Percentiles rank a stretch among this genome's conserved stretches.
These are phyloP conservation scores for Lentinula aciculospora DNA, from an alignment of 768 basidiomycete species.

Conservation along the genomic window DNA sequence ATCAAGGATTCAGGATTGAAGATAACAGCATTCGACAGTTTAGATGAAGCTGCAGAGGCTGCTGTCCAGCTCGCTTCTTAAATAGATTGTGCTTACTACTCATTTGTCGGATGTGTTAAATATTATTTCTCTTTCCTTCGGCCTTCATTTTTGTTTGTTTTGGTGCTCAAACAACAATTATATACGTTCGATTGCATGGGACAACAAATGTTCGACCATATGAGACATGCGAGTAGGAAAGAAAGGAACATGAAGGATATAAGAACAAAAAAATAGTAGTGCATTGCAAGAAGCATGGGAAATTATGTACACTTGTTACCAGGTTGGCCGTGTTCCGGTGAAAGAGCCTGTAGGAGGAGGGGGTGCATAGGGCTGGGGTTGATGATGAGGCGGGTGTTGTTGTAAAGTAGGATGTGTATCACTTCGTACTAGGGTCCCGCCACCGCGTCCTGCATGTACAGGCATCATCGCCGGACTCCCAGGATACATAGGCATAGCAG, in stretches of 20 bases:
- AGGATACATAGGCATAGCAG: constrained; percentile 47
- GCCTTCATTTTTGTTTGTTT: neutral
- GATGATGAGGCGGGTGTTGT: constrained; percentile 2
- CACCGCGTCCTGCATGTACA: constrained; percentile 27
- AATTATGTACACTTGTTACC: neutral
- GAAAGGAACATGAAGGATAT: constrained; percentile 19
- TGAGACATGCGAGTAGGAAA: constrained; percentile 3
- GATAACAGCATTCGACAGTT: constrained; percentile 88
- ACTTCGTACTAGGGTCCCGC: neutral
- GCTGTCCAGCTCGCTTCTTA: constrained; percentile 69
- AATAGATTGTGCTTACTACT: constrained; percentile 12
- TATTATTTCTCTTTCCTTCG: neutral
- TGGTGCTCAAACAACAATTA: neutral
- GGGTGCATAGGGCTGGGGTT: neutral
- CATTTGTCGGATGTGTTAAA: neutral
- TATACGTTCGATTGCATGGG: neutral
- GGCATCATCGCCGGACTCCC: constrained; percentile 68
- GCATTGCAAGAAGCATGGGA: neutral
- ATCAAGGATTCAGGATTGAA: constrained; percentile 88
- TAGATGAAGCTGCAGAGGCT: constrained; percentile 86
- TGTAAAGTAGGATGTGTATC: neutral
- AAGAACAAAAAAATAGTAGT: constrained; percentile 12
- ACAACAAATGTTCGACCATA: neutral
- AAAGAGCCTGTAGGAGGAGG: neutral
- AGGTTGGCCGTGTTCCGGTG: neutral